phyloP scores from a whole-genome alignment of 2,329 filamentous ascomycete species.

The Orbilia ellipsospora region DNA sequence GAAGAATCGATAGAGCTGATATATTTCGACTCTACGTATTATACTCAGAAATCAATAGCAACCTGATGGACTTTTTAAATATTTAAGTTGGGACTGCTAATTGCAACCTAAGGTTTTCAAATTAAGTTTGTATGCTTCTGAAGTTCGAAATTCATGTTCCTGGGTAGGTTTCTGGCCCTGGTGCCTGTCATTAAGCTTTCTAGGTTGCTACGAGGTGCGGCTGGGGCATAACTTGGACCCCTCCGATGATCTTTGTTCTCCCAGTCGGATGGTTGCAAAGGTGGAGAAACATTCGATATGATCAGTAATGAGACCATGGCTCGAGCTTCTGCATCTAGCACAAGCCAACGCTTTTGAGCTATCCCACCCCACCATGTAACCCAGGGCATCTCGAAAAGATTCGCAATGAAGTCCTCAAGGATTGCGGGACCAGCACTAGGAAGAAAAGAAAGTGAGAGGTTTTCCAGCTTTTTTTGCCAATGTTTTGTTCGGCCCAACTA shows the following conservation, averaged over 20 bases:
- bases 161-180: background rate
- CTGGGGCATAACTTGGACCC: background rate
- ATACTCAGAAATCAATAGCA: too few relatives aligned
- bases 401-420: background rate
- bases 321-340: slow-evolving; percentile 2
- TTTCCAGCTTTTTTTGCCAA: background rate
- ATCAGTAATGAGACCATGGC: background rate
- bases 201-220: background rate
- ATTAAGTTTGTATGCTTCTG: too few relatives aligned
- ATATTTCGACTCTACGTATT: too few relatives aligned
- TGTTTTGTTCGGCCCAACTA: background rate
- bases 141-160: too few relatives aligned
- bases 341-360: background rate
- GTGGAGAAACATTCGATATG: background rate
- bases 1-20: background rate
- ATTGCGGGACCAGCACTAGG: background rate
- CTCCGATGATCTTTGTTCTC: background rate
- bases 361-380: background rate
- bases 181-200: background rate
- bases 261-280: background rate
- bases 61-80: too few relatives aligned
- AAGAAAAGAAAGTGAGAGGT: background rate
- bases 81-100: too few relatives aligned
- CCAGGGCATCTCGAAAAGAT: background rate
- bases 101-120: too few relatives aligned